Evolutionary conservation across 441 rosid species (phyloP).

Genomic region (Codiaeum variegatum): DNA sequence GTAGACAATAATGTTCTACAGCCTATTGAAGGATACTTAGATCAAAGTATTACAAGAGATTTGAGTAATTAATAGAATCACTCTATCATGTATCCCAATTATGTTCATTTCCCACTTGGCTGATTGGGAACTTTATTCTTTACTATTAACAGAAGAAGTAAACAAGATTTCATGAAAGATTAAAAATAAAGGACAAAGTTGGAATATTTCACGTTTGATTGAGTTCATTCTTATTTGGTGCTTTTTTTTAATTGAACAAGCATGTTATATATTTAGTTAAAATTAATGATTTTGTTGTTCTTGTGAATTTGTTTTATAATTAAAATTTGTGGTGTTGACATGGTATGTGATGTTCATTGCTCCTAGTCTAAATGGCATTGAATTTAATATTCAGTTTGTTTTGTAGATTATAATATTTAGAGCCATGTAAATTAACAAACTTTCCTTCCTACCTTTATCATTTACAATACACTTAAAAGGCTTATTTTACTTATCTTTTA

Average conservation of each 20-base stretch:
- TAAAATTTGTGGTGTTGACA: background rate
- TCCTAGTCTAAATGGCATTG: background rate
- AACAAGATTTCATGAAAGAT: constrained; percentile 67
- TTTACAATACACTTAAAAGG: background rate
- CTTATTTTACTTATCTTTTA: too few relatives aligned
- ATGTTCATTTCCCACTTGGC: constrained; percentile 19
- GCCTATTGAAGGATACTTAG: background rate
- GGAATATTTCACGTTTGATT: constrained; percentile 74
- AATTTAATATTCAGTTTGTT: background rate
- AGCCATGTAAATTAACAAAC: background rate
- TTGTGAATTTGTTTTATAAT: background rate
- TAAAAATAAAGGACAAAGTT: constrained; percentile 68
- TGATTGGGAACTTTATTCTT: constrained; percentile 23
- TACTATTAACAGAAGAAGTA: constrained; percentile 38
- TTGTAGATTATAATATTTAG: background rate
- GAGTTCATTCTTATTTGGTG: constrained; percentile 32
- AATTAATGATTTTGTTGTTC: background rate
- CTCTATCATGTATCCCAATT: background rate
- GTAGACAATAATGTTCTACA: background rate
- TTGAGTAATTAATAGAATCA: too few relatives aligned
- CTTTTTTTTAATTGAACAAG: background rate
- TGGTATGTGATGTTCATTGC: background rate
- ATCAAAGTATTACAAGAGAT: background rate
- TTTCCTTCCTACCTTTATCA: background rate
- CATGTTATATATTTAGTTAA: background rate